phyloP scores from a whole-genome alignment of 2,329 filamentous ascomycete species.

The Alternaria consortialis region DNA sequence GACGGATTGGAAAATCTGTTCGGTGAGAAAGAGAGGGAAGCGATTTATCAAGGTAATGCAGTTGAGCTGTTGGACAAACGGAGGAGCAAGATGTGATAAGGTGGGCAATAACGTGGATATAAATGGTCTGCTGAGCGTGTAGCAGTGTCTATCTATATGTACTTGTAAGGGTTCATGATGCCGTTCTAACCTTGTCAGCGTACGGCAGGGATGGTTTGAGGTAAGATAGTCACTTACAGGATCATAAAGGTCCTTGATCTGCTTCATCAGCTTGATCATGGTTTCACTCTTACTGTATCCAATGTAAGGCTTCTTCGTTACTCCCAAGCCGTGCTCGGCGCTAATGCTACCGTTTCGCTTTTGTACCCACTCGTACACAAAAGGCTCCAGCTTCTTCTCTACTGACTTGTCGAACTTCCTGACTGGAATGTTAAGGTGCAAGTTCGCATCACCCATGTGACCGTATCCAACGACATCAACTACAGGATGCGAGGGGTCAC shows the following conservation, averaged over 20 bases:
- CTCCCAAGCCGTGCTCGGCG: slow-evolving; percentile 91
- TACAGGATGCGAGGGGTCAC: slow-evolving; percentile 79
- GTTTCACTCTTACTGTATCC: slow-evolving; percentile 89
- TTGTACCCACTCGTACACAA: slow-evolving; percentile 96
- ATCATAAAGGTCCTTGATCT: slow-evolving; percentile 93
- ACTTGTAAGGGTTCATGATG: slow-evolving; percentile 99
- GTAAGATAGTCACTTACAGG: slow-evolving; percentile 70
- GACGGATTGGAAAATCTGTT: slow-evolving; percentile 53
- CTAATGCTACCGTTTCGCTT: slow-evolving; percentile 91
- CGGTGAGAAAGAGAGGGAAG: slow-evolving; percentile 44
- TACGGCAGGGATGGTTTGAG: slow-evolving; percentile 5
- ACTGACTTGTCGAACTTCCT: slow-evolving; percentile 85
- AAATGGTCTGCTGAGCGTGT: slow-evolving; percentile 6
- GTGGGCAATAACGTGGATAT: background rate
- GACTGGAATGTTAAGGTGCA: slow-evolving; percentile 90
- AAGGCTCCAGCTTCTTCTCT: slow-evolving; percentile 89
- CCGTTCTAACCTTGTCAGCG: slow-evolving; percentile 71
- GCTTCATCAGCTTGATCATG: slow-evolving; percentile 91
- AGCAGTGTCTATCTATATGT: slow-evolving; percentile 65
- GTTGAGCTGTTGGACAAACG: slow-evolving; percentile 38
- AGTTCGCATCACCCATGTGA: slow-evolving; percentile 96
- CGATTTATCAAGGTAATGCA: slow-evolving; percentile 53
- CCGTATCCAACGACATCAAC: slow-evolving; percentile 94
- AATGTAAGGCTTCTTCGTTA: slow-evolving; percentile 96
- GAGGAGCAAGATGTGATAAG: slow-evolving; percentile 3